A percentile compares a stretch with the other conserved stretches of the same genome.
phyloP scores from a whole-genome alignment of 805 yeast species.

The Deakozyma indianensis region DNA sequence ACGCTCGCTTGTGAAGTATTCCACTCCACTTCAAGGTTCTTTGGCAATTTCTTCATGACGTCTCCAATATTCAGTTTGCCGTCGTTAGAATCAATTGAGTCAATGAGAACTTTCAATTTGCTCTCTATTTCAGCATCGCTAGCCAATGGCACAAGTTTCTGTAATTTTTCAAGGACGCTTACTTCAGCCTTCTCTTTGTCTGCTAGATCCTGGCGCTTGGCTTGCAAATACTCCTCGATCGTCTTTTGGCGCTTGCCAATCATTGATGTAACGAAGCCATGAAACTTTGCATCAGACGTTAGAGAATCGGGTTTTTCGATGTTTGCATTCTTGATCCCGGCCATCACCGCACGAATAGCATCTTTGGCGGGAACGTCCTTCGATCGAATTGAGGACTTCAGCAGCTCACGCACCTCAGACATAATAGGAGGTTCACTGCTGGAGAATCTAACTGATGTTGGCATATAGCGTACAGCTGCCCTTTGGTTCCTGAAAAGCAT shows the following conservation, averaged over 20 bases:
- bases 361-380: slow-evolving; percentile 25
- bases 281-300: slow-evolving; percentile 15
- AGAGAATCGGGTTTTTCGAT: slow-evolving; percentile 19
- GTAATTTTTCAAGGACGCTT: slow-evolving; percentile 27
- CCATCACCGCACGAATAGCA: slow-evolving; percentile 19
- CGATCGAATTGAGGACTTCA: slow-evolving; percentile 34
- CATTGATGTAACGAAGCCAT: slow-evolving; percentile 29
- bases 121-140: slow-evolving; percentile 29
- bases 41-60: slow-evolving; percentile 12
- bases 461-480: no score
- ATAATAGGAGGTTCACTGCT: slow-evolving; percentile 21
- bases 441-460: no score
- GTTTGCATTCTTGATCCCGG: slow-evolving; percentile 21
- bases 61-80: slow-evolving; percentile 10
- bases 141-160: slow-evolving; percentile 32
- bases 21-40: slow-evolving; percentile 19
- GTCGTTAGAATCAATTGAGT: slow-evolving; percentile 5
- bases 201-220: slow-evolving; percentile 37
- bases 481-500: no score
- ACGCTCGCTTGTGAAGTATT: slow-evolving; percentile 17
- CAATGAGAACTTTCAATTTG: slow-evolving; percentile 16
- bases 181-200: slow-evolving; percentile 37
- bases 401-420: slow-evolving; percentile 26
- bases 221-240: slow-evolving; percentile 30
- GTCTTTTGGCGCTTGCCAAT: slow-evolving; percentile 32